A percentile compares a stretch with the other conserved stretches of the same genome.
Evolutionary conservation across 2,329 filamentous ascomycete genomes (phyloP).

Genomic region (Cladophialophora chaetospira): DNA sequence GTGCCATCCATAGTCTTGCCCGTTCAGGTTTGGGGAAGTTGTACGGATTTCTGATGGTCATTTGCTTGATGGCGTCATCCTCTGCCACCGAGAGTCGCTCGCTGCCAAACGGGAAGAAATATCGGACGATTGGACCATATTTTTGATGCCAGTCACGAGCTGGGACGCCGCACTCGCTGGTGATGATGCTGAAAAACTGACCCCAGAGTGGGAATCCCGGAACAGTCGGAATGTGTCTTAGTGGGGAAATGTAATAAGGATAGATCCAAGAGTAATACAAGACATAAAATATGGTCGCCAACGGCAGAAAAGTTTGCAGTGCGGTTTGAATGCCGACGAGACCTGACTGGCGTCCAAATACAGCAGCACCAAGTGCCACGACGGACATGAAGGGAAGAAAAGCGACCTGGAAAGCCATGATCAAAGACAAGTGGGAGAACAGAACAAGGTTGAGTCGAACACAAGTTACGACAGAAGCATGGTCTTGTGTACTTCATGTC

Average conservation of each 20-base stretch:
- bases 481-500: background rate
- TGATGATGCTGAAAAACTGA: slow-evolving; percentile 47
- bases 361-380: background rate
- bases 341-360: background rate
- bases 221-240: slow-evolving; percentile 59
- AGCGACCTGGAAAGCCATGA: slow-evolving; percentile 7
- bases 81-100: slow-evolving; percentile 50
- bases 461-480: background rate
- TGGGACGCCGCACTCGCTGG: slow-evolving; percentile 44
- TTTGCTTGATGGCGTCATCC: slow-evolving; percentile 48
- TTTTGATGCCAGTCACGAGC: slow-evolving; percentile 47
- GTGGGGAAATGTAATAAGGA: slow-evolving; percentile 59
- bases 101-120: slow-evolving; percentile 51
- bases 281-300: slow-evolving; percentile 7
- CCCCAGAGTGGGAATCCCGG: slow-evolving; percentile 44
- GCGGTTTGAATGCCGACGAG: background rate
- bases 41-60: slow-evolving; percentile 48
- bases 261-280: slow-evolving; percentile 47
- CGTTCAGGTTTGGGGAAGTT: slow-evolving; percentile 44
- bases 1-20: slow-evolving; percentile 46
- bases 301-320: background rate
- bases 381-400: slow-evolving; percentile 9
- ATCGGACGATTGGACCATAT: slow-evolving; percentile 42
- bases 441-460: background rate
- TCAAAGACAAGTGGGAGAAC: background rate